A percentile compares a stretch with the other conserved stretches of the same genome.
Conservation (phyloP, 768 basidiomycete species). For the Phlebiopsis flavidoalba region DNA sequence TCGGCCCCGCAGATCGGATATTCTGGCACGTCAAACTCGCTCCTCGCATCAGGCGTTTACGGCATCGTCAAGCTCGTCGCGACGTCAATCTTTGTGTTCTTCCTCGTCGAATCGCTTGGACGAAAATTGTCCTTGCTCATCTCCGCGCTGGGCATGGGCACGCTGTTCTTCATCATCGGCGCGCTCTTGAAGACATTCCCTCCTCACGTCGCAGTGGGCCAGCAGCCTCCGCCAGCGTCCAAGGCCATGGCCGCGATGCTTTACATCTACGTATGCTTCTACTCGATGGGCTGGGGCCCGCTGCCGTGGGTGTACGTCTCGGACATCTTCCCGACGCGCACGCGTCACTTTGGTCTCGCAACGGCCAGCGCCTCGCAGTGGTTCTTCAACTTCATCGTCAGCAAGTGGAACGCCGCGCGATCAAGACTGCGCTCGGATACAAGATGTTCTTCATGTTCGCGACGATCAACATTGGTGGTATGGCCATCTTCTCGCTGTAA, state of each 20-base stretch:
- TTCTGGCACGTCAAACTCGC: constrained; percentile 48
- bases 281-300: constrained; percentile 86
- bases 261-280: constrained; percentile 85
- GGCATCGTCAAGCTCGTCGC: constrained; percentile 63
- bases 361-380: constrained; percentile 76
- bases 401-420: constrained; percentile 65
- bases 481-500: constrained; percentile 64
- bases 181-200: constrained; percentile 80
- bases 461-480: constrained; percentile 65
- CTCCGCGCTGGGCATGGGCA: constrained; percentile 75
- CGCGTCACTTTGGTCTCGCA: constrained; percentile 75
- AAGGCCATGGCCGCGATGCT: constrained; percentile 85
- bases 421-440: constrained; percentile 58
- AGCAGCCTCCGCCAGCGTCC: constrained; percentile 39
- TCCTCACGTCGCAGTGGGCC: constrained; percentile 31
- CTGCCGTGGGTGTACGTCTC: constrained; percentile 55
- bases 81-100: constrained; percentile 60
- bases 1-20: constrained; percentile 53
- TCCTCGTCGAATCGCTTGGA: constrained; percentile 63
- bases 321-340: constrained; percentile 85
- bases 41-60: constrained; percentile 72
- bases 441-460: constrained; percentile 79
- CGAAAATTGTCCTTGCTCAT: constrained; percentile 68
- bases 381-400: constrained; percentile 76
- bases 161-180: constrained; percentile 77